Base-by-base conservation (phyloP, 2,329 filamentous ascomycete species). In the Pestalotiopsis fici region DNA sequence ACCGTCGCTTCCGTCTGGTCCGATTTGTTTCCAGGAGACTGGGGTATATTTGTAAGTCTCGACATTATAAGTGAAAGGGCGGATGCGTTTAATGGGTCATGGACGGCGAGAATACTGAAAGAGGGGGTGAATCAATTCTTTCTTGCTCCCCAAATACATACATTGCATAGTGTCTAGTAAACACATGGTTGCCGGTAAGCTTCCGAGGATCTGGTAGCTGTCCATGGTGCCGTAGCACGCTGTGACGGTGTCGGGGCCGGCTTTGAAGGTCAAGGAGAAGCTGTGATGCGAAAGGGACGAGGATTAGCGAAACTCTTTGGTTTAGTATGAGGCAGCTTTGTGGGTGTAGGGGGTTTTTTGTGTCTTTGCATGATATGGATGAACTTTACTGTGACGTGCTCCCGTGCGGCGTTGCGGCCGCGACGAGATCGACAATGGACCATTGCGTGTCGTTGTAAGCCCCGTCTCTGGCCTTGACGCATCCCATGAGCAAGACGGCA, bases 181-280 rank as follows among this genome's bases (percentile, higher is more conserved):
- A 39, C 61, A 64, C 3, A 4, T 25, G 23, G 61, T 64, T 25
- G 13, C 35, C 37, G 43, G 25, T 2, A 64, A 23, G 21, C 13
- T 21, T 21, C 61, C 61, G 23, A 64, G 61, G 21, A 54, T 39
- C 9, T 64, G 61, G 61, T 64, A 64, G 13, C 18, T 54, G 39
- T 15, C n/a, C 15, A 11, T 39, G 23, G n/a, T 31, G 0, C 61
- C 61, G 43, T 3, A 15, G 61, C 61, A 64, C 12, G 4, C 5
- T 15, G 27, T 39, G 23, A 23, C 54, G 11, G 13, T 28, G 23
- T 25, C 23, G 23, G 23, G 15, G 39, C 35, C 47, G n/a, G n/a
- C n/a, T n/a, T n/a, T 15, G 9, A 64, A 21, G 23, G 18, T 55
- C 11, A 64, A 39, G 43, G 61, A 50, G 61, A 54, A 64, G 43